Percentiles rank a stretch among this genome's conserved stretches.
Conservation (phyloP, 75 land plant genomes). For the Pseudotsuga menziesii region DNA sequence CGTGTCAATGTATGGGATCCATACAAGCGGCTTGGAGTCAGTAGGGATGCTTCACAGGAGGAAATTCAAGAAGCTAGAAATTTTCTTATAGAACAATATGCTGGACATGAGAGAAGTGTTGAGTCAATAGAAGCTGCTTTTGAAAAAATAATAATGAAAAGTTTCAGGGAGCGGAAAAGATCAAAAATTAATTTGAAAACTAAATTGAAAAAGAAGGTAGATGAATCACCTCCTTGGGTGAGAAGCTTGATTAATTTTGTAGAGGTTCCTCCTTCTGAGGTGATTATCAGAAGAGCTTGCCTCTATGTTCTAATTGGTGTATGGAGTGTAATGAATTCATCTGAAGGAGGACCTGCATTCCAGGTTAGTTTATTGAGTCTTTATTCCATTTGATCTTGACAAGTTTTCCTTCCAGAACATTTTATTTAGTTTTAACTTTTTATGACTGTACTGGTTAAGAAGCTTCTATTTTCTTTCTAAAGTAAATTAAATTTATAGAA, state of each 20-base stretch:
- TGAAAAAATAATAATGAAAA: conserved; percentile 77
- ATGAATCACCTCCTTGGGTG: conserved; percentile 92
- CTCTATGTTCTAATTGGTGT: conserved; percentile 60
- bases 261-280: conserved; percentile 45
- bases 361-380: conserved; percentile 77
- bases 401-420: background rate
- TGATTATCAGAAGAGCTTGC: conserved; percentile 59
- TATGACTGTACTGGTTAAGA: background rate
- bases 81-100: conserved; percentile 71
- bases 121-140: conserved; percentile 91
- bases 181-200: conserved; percentile 77
- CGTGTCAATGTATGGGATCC: conserved; percentile 76
- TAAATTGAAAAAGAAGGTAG: conserved; percentile 72
- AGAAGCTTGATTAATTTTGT: conserved; percentile 49
- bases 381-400: background rate
- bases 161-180: conserved; percentile 63
- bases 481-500: background rate
- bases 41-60: conserved; percentile 71
- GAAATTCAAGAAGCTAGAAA: conserved; percentile 76
- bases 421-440: background rate
- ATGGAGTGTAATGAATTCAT: conserved; percentile 83
- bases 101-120: conserved; percentile 75
- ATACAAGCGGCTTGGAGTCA: conserved; percentile 76
- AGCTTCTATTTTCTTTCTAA: background rate
- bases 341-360: conserved; percentile 93